Evolutionary conservation across 306 rosid genomes (phyloP).

Genomic region (Purshia tridentata): DNA sequence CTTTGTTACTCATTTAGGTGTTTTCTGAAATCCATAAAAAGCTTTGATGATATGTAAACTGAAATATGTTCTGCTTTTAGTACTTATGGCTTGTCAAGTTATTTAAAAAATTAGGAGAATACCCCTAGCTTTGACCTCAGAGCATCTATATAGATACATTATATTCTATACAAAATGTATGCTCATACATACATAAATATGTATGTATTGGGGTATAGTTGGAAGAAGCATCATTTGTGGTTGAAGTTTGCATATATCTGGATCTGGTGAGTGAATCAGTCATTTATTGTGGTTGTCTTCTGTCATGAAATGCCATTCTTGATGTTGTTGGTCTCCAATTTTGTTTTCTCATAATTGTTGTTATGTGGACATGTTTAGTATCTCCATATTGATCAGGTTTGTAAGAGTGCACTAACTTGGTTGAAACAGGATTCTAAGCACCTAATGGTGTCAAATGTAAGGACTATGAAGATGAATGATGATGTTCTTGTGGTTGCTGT

Average conservation of each 20-base stretch:
- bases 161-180: neutral
- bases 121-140: neutral
- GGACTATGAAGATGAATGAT: constrained; percentile 79
- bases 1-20: neutral
- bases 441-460: constrained; percentile 59
- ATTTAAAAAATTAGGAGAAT: neutral
- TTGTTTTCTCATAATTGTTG: neutral
- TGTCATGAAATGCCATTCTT: neutral
- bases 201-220: neutral
- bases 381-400: neutral
- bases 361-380: neutral
- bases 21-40: neutral
- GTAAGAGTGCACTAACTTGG: constrained; percentile 3
- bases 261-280: neutral
- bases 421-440: constrained; percentile 61
- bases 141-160: neutral
- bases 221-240: neutral
- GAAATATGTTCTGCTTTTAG: neutral
- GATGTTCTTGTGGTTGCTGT: constrained; percentile 78
- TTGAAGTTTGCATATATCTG: neutral
- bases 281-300: neutral
- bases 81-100: neutral
- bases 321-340: neutral
- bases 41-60: neutral
- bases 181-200: neutral